Conservation (phyloP, 164 flowering plant species). For the Tinospora cordifolia region DNA sequence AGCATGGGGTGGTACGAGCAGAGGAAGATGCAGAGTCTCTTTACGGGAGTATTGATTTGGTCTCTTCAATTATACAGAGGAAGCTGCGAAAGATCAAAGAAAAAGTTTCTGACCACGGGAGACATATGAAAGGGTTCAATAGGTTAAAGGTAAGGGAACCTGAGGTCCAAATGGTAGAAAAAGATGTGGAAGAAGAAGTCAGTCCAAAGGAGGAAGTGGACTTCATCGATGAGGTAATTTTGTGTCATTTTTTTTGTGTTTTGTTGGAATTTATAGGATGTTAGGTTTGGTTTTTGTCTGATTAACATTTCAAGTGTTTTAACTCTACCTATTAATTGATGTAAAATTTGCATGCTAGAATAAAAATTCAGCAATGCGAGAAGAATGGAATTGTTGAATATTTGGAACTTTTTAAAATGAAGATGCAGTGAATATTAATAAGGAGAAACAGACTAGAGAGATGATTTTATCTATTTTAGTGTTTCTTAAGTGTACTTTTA, state of each 20-base stretch:
- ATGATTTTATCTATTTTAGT: background rate
- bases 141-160: slow-evolving; percentile 58
- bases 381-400: too few relatives aligned
- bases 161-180: slow-evolving; percentile 14
- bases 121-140: slow-evolving; percentile 81
- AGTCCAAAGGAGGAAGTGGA: slow-evolving; percentile 24
- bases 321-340: too few relatives aligned
- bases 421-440: too few relatives aligned
- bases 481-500: background rate
- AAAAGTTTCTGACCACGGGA: slow-evolving; percentile 81
- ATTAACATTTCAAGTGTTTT: background rate
- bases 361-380: too few relatives aligned
- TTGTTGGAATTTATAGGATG: background rate
- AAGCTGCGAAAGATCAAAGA: slow-evolving; percentile 93
- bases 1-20: slow-evolving; percentile 84
- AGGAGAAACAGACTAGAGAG: too few relatives aligned
- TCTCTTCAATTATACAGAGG: slow-evolving; percentile 69
- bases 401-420: too few relatives aligned
- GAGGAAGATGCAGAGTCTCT: slow-evolving; percentile 78
- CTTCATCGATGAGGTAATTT: slow-evolving; percentile 31
- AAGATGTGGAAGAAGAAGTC: slow-evolving; percentile 23
- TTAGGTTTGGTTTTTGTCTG: background rate
- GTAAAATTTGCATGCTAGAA: too few relatives aligned
- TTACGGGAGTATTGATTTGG: slow-evolving; percentile 78
- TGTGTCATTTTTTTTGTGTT: background rate